A percentile compares a stretch with the other conserved stretches of the same genome.
phyloP scores from a whole-genome alignment of 2,329 filamentous ascomycete species.

The Alternaria infectoria region DNA sequence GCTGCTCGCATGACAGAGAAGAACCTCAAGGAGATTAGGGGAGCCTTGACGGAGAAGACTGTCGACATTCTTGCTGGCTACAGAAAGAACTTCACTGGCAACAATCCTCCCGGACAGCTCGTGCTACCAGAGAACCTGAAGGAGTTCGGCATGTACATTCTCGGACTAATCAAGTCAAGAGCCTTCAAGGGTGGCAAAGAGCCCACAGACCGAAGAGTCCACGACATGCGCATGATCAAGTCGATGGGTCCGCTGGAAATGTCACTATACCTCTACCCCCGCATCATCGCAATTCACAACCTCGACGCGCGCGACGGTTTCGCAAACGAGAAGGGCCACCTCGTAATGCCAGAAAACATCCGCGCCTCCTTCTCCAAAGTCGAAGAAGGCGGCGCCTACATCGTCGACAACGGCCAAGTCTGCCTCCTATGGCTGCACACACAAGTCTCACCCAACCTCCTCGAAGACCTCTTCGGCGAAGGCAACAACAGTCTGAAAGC shows the following conservation, averaged over 20 bases:
- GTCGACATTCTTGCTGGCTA: conserved; percentile 92
- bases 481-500: conserved; percentile 72
- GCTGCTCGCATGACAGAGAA: conserved; percentile 81
- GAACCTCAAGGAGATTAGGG: conserved; percentile 83
- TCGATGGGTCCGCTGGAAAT: conserved; percentile 86
- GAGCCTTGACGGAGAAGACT: conserved; percentile 84
- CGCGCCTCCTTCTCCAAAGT: conserved; percentile 86
- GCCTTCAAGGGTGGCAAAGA: conserved; percentile 93
- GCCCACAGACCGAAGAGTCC: conserved; percentile 85
- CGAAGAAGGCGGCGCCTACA: conserved; percentile 90
- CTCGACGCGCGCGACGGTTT: conserved; percentile 88
- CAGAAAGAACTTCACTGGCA: conserved; percentile 87
- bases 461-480: conserved; percentile 87
- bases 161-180: conserved; percentile 85
- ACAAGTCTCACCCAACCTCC: conserved; percentile 88
- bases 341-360: conserved; percentile 80
- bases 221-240: conserved; percentile 89
- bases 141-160: conserved; percentile 95
- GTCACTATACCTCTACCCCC: conserved; percentile 91
- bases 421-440: conserved; percentile 91
- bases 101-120: conserved; percentile 87
- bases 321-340: conserved; percentile 86
- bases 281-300: conserved; percentile 91
- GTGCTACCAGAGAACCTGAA: conserved; percentile 96
- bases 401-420: conserved; percentile 94